These are phyloP conservation scores for Cercospora sp. DNA, from an alignment of 2,329 filamentous ascomycete genomes.

Conservation along the genomic window DNA sequence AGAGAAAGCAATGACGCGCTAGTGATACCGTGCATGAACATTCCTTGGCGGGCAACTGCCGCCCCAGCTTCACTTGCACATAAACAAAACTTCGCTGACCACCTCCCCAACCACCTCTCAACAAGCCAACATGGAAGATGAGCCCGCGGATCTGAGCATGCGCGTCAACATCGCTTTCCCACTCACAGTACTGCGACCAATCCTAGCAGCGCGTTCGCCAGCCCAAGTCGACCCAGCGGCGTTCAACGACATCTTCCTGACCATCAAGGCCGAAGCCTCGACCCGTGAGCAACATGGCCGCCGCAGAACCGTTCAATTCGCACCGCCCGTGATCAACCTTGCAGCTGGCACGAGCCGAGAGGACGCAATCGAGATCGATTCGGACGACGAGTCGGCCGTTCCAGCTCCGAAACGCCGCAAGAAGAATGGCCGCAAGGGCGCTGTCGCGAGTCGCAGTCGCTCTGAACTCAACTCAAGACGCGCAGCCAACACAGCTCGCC, in stretches of 20 bases:
- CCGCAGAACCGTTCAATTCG: not conserved
- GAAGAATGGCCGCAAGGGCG: not conserved
- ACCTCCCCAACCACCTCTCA: not conserved
- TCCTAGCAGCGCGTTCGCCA: not conserved
- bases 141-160: not conserved
- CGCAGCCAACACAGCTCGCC: not conserved
- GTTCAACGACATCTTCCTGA: not conserved
- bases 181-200: not conserved
- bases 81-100: not conserved
- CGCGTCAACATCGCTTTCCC: not conserved
- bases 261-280: not conserved
- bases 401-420: not conserved
- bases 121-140: not conserved
- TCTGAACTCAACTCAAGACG: not conserved
- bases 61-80: not conserved
- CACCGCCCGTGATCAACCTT: not conserved
- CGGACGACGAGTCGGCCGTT: not conserved
- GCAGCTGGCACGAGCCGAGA: not conserved
- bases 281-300: not conserved
- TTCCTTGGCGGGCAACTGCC: not conserved
- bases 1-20: not conserved
- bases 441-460: not conserved
- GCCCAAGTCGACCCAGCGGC: not conserved
- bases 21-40: not conserved
- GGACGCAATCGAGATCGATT: not conserved